A percentile compares a stretch with the other conserved stretches of the same genome.
These are phyloP conservation scores for Prasinococcaceae sp. DNA, from an alignment of 139 green algal genomes.

Conservation along the genomic window DNA sequence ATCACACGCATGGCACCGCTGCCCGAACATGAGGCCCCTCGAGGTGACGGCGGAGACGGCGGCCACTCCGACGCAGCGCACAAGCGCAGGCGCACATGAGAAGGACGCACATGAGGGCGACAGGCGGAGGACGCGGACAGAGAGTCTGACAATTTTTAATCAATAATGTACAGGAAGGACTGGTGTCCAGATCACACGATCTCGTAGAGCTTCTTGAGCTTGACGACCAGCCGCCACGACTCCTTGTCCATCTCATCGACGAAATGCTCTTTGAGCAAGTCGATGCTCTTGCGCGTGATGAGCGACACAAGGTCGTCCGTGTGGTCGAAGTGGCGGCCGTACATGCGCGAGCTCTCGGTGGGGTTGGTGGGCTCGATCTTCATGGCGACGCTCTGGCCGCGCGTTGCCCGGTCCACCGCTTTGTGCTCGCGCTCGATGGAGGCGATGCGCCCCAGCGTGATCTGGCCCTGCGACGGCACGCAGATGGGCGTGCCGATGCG, in stretches of 20 bases:
- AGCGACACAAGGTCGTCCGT: slow-evolving; percentile 51
- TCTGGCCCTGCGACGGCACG: slow-evolving; percentile 50
- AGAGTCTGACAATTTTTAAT: too few species aligned
- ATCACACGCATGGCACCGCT: too few species aligned
- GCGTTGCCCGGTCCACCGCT: slow-evolving; percentile 54
- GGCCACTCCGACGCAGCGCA: too few species aligned
- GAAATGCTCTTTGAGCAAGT: slow-evolving; percentile 66
- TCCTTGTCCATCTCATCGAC: slow-evolving; percentile 78
- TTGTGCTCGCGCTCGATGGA: slow-evolving; percentile 93
- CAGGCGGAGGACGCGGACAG: too few species aligned
- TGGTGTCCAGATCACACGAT: too few species aligned
- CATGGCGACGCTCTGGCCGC: slow-evolving; percentile 79
- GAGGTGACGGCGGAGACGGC: too few species aligned
- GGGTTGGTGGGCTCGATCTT: slow-evolving; percentile 81
- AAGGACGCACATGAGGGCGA: too few species aligned
- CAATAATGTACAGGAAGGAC: too few species aligned
- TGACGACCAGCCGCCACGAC: slow-evolving; percentile 84
- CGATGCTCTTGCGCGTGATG: slow-evolving; percentile 63
- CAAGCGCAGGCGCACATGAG: too few species aligned
- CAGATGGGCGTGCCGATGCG: slow-evolving; percentile 57
- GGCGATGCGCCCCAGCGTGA: slow-evolving; percentile 80
- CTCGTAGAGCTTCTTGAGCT: slow-evolving; percentile 65
- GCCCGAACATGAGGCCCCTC: too few species aligned
- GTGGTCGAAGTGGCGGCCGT: slow-evolving; percentile 88
- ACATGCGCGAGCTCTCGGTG: slow-evolving; percentile 57